These are phyloP conservation scores for Puya raimondii DNA, from an alignment of 176 grass and related monocot genomes.

Conservation along the genomic window DNA sequence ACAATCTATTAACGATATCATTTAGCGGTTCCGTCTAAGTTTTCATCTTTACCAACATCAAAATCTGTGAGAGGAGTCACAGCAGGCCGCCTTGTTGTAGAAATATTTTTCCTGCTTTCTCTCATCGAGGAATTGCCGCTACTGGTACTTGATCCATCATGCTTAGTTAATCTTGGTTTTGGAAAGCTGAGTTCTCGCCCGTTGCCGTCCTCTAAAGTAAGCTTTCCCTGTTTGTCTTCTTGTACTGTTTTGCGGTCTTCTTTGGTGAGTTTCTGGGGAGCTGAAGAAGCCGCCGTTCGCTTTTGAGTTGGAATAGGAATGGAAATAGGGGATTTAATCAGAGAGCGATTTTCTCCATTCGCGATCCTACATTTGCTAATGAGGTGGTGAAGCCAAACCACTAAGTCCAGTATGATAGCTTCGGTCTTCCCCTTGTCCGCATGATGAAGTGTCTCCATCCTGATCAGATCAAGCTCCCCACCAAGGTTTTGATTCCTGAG, in stretches of 20 bases:
- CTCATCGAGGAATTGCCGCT: slow-evolving; percentile 2
- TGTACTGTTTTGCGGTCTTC: slow-evolving; percentile 2
- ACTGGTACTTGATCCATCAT: slow-evolving; percentile 4
- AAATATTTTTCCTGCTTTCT: neutral
- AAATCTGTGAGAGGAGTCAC: neutral
- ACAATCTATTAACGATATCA: neutral
- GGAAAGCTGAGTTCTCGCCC: slow-evolving; percentile 6
- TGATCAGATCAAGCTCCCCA: slow-evolving; percentile 8
- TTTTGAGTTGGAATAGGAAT: neutral
- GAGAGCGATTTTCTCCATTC: slow-evolving; percentile 2
- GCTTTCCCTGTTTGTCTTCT: neutral
- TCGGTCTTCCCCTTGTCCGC: slow-evolving; percentile 52
- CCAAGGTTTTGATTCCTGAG: slow-evolving; percentile 8
- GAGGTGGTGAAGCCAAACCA: slow-evolving; percentile 43
- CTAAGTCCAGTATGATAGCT: slow-evolving; percentile 36
- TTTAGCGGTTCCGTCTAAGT: no score
- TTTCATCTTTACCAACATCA: no score
- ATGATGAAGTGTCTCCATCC: slow-evolving; percentile 45
- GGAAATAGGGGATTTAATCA: neutral
- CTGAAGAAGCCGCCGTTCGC: neutral
- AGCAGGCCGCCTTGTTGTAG: neutral
- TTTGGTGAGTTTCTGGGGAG: neutral
- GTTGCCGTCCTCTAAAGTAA: slow-evolving; percentile 7
- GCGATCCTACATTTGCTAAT: neutral
- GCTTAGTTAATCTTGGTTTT: neutral